These are phyloP conservation scores for Populus euphratica DNA, from an alignment of 345 rosid species.

Conservation along the genomic window DNA sequence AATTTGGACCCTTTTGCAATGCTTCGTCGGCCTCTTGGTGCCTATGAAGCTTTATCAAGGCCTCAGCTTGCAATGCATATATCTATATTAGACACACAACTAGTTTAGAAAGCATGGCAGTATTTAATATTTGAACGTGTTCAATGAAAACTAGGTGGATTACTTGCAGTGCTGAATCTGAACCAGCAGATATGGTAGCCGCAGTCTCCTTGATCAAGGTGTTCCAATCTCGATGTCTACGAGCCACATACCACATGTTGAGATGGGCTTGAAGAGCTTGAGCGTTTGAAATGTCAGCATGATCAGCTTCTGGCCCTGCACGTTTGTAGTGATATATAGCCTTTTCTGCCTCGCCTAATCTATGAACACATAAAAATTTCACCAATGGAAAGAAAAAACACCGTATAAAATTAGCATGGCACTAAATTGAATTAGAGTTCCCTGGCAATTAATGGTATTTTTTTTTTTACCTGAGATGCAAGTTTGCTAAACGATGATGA, in stretches of 20 bases:
- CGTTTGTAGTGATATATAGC: slow-evolving; percentile 81
- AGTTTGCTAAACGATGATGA: slow-evolving; percentile 82
- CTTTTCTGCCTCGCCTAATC: slow-evolving; percentile 88
- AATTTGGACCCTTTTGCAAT: slow-evolving; percentile 52
- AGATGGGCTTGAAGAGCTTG: slow-evolving; percentile 52
- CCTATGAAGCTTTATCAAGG: slow-evolving; percentile 59
- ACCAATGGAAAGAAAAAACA: not conserved
- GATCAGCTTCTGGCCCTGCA: slow-evolving; percentile 81
- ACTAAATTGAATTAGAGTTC: not conserved
- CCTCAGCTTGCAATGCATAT: slow-evolving; percentile 89
- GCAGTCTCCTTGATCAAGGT: slow-evolving; percentile 49
- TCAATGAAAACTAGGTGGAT: not conserved
- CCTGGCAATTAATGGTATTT: not conserved
- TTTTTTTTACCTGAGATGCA: slow-evolving; percentile 58
- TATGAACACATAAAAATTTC: slow-evolving; percentile 16
- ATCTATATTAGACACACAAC: slow-evolving; percentile 31
- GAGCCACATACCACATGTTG: slow-evolving; percentile 66
- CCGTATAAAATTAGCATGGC: not conserved
- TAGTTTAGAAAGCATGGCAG: not conserved
- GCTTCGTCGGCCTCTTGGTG: slow-evolving; percentile 77
- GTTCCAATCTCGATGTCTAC: slow-evolving; percentile 67
- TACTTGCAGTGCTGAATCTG: slow-evolving; percentile 89
- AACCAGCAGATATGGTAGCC: slow-evolving; percentile 58
- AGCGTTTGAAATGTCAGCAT: slow-evolving; percentile 63
- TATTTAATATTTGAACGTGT: not conserved